A percentile compares a stretch with the other conserved stretches of the same genome.
phyloP scores from a whole-genome alignment of 2,329 filamentous ascomycete species.

The Arthrobotrys sphaeroides region DNA sequence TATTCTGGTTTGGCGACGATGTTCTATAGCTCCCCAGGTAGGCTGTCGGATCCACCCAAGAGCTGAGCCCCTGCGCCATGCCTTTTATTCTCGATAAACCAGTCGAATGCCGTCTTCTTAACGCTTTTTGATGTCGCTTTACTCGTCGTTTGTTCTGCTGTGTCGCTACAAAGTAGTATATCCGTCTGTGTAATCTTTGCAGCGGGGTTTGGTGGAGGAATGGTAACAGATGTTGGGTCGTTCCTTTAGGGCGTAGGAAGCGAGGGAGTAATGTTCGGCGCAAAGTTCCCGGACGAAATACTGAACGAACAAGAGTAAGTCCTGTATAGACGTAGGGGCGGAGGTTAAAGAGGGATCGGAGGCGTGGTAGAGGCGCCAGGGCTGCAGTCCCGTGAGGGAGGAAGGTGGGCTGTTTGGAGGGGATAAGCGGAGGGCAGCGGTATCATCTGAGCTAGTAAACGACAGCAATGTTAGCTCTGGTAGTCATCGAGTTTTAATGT shows the following conservation, averaged over 20 bases:
- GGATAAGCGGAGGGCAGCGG: constrained; percentile 14
- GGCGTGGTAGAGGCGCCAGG: constrained; percentile 46
- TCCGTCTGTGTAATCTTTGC: constrained; percentile 35
- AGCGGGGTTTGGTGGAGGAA: constrained; percentile 39
- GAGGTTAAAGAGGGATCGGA: constrained; percentile 47
- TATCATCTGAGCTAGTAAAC: constrained; percentile 43
- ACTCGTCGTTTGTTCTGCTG: constrained; percentile 13
- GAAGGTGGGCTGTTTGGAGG: constrained; percentile 14
- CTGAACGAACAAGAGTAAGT: constrained; percentile 25
- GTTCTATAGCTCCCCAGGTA: constrained; percentile 36
- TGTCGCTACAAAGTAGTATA: constrained; percentile 35
- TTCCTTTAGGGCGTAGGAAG: constrained; percentile 45
- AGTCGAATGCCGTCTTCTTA: neutral
- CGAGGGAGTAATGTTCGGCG: constrained; percentile 43
- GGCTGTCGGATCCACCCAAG: constrained; percentile 47
- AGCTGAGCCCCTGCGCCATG: constrained; percentile 46
- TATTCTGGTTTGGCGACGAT: constrained; percentile 8
- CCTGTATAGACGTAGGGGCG: constrained; percentile 28
- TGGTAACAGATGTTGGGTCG: neutral
- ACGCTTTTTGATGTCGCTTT: constrained; percentile 4
- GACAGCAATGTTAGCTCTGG: neutral
- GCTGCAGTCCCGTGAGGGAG: constrained; percentile 42
- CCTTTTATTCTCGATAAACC: constrained; percentile 8
- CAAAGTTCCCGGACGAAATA: constrained; percentile 39
- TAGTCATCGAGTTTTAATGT: neutral